A percentile compares a stretch with the other conserved stretches of the same genome.
Conservation (phyloP, 1,139 yeast genomes). For the Debaryomyces singareniensis region DNA sequence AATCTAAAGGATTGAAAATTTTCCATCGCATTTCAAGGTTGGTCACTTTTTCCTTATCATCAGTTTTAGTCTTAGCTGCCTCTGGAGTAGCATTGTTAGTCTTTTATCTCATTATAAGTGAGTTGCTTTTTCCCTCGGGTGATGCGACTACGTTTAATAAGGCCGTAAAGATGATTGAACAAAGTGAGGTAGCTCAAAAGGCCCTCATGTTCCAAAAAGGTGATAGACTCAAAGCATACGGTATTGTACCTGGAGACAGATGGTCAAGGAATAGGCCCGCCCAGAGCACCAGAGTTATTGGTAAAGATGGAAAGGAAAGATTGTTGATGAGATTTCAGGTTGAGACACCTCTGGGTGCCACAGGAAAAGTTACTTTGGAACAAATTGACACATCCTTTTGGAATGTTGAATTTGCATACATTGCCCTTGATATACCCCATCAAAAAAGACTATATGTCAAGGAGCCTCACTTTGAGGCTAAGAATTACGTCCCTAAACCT, state of each 20-base stretch:
- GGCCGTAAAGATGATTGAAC: conserved; percentile 71
- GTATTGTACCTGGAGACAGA: conserved; percentile 61
- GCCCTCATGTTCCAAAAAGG: conserved; percentile 49
- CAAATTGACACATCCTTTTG: conserved; percentile 63
- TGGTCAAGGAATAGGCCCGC: conserved; percentile 91
- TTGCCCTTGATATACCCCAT: conserved; percentile 74
- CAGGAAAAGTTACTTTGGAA: conserved; percentile 72
- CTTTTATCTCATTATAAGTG: conserved; percentile 68
- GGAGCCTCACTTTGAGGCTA: conserved; percentile 50
- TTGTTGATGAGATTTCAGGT: conserved; percentile 82
- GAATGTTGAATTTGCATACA: conserved; percentile 66
- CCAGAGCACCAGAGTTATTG: conserved; percentile 47
- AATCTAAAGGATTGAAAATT: conserved; percentile 32
- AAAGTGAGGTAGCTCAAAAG: conserved; percentile 54
- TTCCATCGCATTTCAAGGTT: conserved; percentile 44
- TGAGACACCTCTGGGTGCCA: conserved; percentile 47
- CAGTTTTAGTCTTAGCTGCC: conserved; percentile 60
- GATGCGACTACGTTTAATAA: conserved; percentile 87
- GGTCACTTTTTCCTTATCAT: conserved; percentile 55
- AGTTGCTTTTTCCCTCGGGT: conserved; percentile 80
- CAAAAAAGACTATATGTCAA: conserved; percentile 62
- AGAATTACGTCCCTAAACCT: conserved; percentile 26
- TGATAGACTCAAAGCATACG: conserved; percentile 73
- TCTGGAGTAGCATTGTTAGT: conserved; percentile 65
- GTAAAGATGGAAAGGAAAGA: conserved; percentile 72